Percentiles rank a stretch among this genome's conserved stretches.
Evolutionary conservation across 2,329 filamentous ascomycete species (phyloP).

Genomic region (Rutstroemia sydowiana): DNA sequence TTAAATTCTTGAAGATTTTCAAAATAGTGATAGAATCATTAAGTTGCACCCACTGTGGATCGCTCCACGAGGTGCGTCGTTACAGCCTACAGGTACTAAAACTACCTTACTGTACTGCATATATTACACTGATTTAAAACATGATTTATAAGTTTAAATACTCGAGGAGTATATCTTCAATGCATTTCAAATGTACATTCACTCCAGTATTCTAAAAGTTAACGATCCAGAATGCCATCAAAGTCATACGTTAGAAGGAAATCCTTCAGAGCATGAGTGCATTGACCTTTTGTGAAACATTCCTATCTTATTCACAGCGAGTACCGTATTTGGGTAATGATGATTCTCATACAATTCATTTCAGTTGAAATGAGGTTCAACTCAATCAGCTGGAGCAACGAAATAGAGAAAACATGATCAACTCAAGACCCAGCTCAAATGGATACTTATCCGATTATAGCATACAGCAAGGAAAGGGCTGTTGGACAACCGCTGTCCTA

Average conservation of each 20-base stretch:
- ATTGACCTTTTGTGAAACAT: neutral
- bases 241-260: neutral
- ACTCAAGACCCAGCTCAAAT: neutral
- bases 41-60: too few relatives aligned
- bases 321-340: neutral
- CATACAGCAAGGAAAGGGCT: neutral
- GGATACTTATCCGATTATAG: neutral
- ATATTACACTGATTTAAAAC: too few relatives aligned
- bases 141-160: too few relatives aligned
- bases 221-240: too few relatives aligned
- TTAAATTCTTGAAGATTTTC: too few relatives aligned
- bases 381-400: neutral
- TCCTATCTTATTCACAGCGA: neutral
- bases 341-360: neutral
- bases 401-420: neutral
- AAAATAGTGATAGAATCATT: too few relatives aligned
- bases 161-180: too few relatives aligned
- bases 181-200: too few relatives aligned
- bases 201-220: too few relatives aligned
- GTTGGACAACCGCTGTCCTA: neutral
- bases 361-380: neutral
- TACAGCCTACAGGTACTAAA: too few relatives aligned
- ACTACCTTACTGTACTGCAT: too few relatives aligned
- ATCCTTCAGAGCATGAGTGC: neutral
- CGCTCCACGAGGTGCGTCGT: too few relatives aligned